Percentiles rank a stretch among this genome's conserved stretches.
phyloP scores from a whole-genome alignment of 23 red algal genomes.

The Agarophyton chilense region DNA sequence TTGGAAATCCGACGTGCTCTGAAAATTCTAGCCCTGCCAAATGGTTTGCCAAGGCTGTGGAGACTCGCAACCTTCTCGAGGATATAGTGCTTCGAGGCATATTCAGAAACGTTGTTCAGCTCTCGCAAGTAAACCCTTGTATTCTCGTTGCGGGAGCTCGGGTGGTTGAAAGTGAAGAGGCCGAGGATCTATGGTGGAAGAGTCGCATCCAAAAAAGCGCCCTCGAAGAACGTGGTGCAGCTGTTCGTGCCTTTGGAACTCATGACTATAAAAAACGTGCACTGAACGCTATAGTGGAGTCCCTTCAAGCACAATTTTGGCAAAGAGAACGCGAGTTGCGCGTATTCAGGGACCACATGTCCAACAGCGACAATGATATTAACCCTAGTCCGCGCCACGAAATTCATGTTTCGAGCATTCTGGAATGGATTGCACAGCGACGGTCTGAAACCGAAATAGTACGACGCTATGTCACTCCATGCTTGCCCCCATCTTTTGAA shows the following conservation, averaged over 20 bases:
- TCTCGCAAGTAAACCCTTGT: slow-evolving; percentile 63
- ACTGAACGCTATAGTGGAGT: slow-evolving; percentile 31
- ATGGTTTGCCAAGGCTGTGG: slow-evolving; percentile 36
- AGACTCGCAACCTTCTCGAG: slow-evolving; percentile 52
- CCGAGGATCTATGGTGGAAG: slow-evolving; percentile 73
- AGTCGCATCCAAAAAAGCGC: slow-evolving; percentile 19
- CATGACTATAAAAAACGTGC: slow-evolving; percentile 58
- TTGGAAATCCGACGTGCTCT: slow-evolving; percentile 3
- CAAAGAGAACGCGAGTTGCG: slow-evolving; percentile 45
- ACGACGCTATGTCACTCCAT: slow-evolving; percentile 66
- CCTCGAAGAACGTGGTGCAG: neutral
- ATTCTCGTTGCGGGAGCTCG: slow-evolving; percentile 67
- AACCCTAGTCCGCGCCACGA: neutral
- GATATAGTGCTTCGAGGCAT: slow-evolving; percentile 58
- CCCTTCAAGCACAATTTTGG: slow-evolving; percentile 46
- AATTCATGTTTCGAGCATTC: slow-evolving; percentile 20
- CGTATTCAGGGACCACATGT: neutral
- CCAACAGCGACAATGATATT: neutral
- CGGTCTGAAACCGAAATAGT: slow-evolving; percentile 54
- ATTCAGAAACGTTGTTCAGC: slow-evolving; percentile 33
- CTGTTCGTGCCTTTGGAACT: slow-evolving; percentile 52
- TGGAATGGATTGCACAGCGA: slow-evolving; percentile 57
- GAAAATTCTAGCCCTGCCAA: neutral
- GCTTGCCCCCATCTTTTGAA: slow-evolving; percentile 64
- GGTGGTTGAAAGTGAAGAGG: slow-evolving; percentile 60